Base-by-base conservation (phyloP, 192 early-diverging fungal species). In the Gamsiella multidivaricata region DNA sequence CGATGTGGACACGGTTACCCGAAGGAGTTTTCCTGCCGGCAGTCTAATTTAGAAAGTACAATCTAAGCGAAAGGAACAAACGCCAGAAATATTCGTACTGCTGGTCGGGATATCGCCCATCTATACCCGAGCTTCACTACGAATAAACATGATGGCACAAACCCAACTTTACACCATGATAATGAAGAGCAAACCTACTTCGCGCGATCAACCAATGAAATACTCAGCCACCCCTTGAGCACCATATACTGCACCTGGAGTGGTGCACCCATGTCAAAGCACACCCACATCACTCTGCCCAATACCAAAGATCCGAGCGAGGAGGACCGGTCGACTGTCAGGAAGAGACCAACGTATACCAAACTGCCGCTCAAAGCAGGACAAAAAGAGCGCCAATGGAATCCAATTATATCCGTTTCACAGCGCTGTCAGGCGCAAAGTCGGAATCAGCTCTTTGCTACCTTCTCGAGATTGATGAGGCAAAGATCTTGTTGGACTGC, bases 401-500 rank as follows among this genome's bases (percentile, higher is more conserved):
- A 45, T 75, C 72, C 42, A 75, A 75, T 43, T 75, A 75, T 43
- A 75, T 75, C 51, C 63, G 72, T 12, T 96, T 99, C 82, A 94
- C 91, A 6, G 87, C 93, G 11, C 87, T 97, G 34, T 92, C 94
- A 5, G 96, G 97, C 7, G 93, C 92, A 22, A 91, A 91, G 61
- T 90, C 87, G 57, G 93, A 94, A 74, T 92, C 93, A 58, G 88
- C 93, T 0, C 86, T 96, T 39, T 96, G 95, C 74, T 98, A 97
- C 71, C 66, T 99, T 65, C 84, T 99, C 51, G 94, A 97, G 79
- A 90, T 98, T 29, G 95, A 95, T 56, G 88, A 93, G 70, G 94
- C 92, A n/a, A 93, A 92, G 58, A 89, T 99, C 46, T 73, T 99
- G 37, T 84, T 99, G 20, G 97, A 99, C 81, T 99, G 97, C 85